These are phyloP conservation scores for Mortierella sp. DNA, from an alignment of 371 early-diverging fungal genomes.

Conservation along the genomic window DNA sequence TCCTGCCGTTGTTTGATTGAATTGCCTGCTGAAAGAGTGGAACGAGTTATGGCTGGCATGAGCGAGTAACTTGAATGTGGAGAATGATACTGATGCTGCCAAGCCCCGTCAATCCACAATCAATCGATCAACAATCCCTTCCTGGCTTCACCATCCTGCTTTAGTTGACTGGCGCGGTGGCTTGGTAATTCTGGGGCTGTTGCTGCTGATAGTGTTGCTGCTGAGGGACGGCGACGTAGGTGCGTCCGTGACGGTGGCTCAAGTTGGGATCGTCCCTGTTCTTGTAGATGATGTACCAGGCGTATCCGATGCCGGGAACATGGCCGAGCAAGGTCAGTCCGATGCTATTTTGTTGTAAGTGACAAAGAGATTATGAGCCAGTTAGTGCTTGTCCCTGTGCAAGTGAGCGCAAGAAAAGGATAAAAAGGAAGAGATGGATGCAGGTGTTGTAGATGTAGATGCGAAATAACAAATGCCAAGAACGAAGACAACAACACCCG, in stretches of 20 bases:
- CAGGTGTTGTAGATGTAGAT: neutral
- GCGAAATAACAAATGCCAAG: neutral
- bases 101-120: too few relatives aligned
- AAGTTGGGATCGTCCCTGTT: slow-evolving; percentile 37
- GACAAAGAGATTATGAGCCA: neutral
- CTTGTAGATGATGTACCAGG: slow-evolving; percentile 50
- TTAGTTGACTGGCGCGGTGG: slow-evolving; percentile 16
- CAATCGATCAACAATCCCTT: too few relatives aligned
- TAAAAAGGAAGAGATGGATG: neutral
- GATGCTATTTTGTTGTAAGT: slow-evolving; percentile 17
- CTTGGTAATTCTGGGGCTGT: slow-evolving; percentile 1
- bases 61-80: too few relatives aligned
- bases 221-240: slow-evolving; percentile 23
- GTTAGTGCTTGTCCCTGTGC: too few relatives aligned
- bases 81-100: too few relatives aligned
- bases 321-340: slow-evolving; percentile 50
- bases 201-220: slow-evolving; percentile 7
- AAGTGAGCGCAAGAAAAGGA: too few relatives aligned
- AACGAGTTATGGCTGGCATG: too few relatives aligned
- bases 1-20: too few relatives aligned
- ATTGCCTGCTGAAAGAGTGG: too few relatives aligned
- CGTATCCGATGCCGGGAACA: slow-evolving; percentile 39
- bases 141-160: neutral
- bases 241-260: slow-evolving; percentile 25
- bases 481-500: neutral